Conservation (phyloP, 2,329 filamentous ascomycete genomes). For the Fusarium sp. region DNA sequence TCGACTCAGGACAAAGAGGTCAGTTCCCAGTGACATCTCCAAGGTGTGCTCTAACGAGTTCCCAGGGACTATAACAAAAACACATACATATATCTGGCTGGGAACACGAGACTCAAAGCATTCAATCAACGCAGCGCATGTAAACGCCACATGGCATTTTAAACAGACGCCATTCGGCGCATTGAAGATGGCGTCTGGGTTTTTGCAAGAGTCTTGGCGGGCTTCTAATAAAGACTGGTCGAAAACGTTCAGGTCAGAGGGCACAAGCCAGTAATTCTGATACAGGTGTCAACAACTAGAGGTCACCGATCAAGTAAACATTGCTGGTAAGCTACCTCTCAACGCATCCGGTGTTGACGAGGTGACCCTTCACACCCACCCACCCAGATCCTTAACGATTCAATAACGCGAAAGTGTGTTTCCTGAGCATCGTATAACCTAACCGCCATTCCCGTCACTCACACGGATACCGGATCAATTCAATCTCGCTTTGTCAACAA, state of each 20-base stretch:
- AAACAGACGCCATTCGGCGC: conserved; percentile 78
- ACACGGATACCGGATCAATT: background rate
- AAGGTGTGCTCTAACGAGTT: conserved; percentile 48
- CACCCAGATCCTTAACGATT: conserved; percentile 40
- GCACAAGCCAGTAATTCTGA: conserved; percentile 55
- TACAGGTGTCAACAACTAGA: background rate
- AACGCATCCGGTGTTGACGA: conserved; percentile 80
- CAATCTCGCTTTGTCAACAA: background rate
- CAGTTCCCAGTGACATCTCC: conserved; percentile 67
- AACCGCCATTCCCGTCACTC: background rate
- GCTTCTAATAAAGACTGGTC: conserved; percentile 82
- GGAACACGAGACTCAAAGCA: conserved; percentile 84
- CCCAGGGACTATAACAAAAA: conserved; percentile 69
- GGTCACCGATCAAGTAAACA: conserved; percentile 66
- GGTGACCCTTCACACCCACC: conserved; percentile 80
- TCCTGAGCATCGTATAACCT: background rate
- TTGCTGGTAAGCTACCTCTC: conserved; percentile 81
- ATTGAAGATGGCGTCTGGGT: conserved; percentile 80
- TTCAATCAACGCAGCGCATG: conserved; percentile 84
- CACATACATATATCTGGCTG: conserved; percentile 65
- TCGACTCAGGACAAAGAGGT: conserved; percentile 78
- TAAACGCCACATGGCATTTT: conserved; percentile 79
- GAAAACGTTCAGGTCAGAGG: conserved; percentile 85
- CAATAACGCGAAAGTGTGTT: background rate
- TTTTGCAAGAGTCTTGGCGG: conserved; percentile 79